Conservation (phyloP, 108 stramenopile genomes). For the Aureococcus anophagefferens region DNA sequence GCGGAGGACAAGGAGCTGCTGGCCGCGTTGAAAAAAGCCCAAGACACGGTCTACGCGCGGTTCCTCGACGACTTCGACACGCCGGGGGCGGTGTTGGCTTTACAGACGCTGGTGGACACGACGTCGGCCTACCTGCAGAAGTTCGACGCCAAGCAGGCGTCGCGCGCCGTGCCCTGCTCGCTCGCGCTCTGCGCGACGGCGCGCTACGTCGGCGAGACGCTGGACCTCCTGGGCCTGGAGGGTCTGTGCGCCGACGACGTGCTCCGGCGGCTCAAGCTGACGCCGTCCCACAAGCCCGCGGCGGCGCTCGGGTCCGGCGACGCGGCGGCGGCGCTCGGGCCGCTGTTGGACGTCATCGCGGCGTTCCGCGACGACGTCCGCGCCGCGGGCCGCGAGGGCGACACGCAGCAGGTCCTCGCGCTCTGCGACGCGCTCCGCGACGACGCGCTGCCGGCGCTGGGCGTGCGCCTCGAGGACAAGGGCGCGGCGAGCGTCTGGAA, state of each 20-base stretch:
- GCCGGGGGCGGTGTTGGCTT: slow-evolving; percentile 27
- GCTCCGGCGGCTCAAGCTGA: slow-evolving; percentile 5
- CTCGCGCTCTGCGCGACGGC: slow-evolving; percentile 8
- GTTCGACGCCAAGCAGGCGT: no score
- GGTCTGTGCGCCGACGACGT: slow-evolving; percentile 15
- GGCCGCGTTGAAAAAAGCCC: neutral
- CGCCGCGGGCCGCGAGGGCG: slow-evolving; percentile 7
- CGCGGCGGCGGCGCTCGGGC: slow-evolving; percentile 6
- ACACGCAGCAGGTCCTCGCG: slow-evolving; percentile 7
- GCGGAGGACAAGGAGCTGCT: neutral
- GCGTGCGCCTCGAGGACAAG: slow-evolving; percentile 30
- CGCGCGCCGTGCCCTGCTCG: neutral
- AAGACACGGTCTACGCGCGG: neutral
- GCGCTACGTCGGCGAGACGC: slow-evolving; percentile 9
- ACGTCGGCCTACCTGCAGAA: slow-evolving; percentile 14
- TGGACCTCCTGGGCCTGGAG: slow-evolving; percentile 10
- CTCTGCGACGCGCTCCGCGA: slow-evolving; percentile 25
- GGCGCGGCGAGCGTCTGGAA: slow-evolving; percentile 16
- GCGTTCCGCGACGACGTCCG: slow-evolving; percentile 23
- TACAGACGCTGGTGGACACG: slow-evolving; percentile 5
- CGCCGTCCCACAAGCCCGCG: neutral
- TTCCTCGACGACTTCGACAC: slow-evolving; percentile 53
- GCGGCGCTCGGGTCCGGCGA: neutral
- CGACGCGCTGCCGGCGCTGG: slow-evolving; percentile 21
- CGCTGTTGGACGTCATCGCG: slow-evolving; percentile 17